Percentiles rank a stretch among this genome's conserved stretches.
phyloP scores from a whole-genome alignment of 2,329 filamentous ascomycete genomes.

The Trichoderma semiorbis region DNA sequence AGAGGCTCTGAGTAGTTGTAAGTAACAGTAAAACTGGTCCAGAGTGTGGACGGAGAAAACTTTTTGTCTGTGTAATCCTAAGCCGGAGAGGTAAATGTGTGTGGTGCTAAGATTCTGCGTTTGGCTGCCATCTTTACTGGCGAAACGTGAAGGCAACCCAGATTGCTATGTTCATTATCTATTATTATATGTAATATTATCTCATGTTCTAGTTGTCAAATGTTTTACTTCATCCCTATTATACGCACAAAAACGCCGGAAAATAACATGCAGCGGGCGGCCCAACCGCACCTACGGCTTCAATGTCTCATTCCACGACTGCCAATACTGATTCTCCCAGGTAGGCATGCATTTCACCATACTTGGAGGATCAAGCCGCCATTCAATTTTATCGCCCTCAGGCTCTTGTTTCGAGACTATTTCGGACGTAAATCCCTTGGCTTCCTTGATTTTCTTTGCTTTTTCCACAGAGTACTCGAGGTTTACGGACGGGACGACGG shows the following conservation, averaged over 20 bases:
- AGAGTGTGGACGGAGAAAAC: too few relatives aligned
- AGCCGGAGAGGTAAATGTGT: too few relatives aligned
- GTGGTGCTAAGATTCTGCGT: too few relatives aligned
- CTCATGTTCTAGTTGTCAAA: background rate
- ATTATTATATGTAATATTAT: background rate
- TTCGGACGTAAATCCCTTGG: conserved; percentile 46
- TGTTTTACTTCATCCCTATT: background rate
- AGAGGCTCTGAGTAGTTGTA: too few relatives aligned
- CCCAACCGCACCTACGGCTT: background rate
- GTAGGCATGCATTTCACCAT: conserved; percentile 47
- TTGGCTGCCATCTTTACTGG: background rate
- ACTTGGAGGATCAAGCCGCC: conserved; percentile 41
- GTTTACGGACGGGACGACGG: conserved; percentile 53
- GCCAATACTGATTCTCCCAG: conserved; percentile 41
- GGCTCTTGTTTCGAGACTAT: conserved; percentile 29
- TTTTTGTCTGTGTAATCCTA: too few relatives aligned
- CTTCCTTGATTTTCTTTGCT: conserved; percentile 43
- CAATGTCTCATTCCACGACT: conserved; percentile 31
- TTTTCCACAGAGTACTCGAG: conserved; percentile 50
- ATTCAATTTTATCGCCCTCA: conserved; percentile 36
- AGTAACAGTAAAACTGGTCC: too few relatives aligned
- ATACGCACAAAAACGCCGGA: background rate
- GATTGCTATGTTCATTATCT: background rate
- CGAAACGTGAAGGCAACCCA: background rate
- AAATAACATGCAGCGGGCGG: background rate